Evolutionary conservation across 352 stramenopile genomes (phyloP).

Genomic region (Phytophthora boehmeriae): DNA sequence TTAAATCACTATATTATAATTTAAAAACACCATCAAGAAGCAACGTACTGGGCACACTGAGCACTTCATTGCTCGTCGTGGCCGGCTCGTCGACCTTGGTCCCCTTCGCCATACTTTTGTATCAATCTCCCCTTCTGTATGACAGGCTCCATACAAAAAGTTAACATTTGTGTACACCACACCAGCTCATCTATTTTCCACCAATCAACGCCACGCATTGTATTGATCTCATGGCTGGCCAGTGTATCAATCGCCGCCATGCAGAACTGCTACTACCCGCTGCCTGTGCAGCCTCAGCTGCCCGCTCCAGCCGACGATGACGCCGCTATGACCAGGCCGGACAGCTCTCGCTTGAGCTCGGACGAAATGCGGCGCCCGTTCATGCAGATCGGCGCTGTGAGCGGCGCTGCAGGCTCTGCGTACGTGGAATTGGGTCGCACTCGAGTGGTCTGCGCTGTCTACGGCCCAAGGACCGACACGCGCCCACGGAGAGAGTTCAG

Average conservation of each 20-base stretch:
- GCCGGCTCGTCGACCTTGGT: constrained; percentile 34
- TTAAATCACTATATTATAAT: neutral
- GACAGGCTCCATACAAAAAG: neutral
- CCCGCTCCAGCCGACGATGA: constrained; percentile 29
- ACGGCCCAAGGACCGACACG: constrained; percentile 84
- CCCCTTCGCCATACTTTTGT: constrained; percentile 38
- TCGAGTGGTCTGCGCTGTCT: constrained; percentile 88
- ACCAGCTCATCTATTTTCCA: neutral
- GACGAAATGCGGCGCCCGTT: constrained; percentile 88
- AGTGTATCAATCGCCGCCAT: constrained; percentile 34
- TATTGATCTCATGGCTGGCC: too few species aligned
- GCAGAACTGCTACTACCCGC: constrained; percentile 89
- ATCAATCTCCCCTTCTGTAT: constrained; percentile 21
- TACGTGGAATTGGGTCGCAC: constrained; percentile 91
- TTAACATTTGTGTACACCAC: neutral
- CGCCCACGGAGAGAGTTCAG: constrained; percentile 80
- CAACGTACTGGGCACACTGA: constrained; percentile 57
- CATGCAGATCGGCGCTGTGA: constrained; percentile 85
- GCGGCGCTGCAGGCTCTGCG: constrained; percentile 83
- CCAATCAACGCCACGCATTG: too few species aligned
- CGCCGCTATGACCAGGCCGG: constrained; percentile 40
- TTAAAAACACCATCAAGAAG: neutral
- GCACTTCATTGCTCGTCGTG: constrained; percentile 35
- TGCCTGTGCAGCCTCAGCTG: constrained; percentile 31
- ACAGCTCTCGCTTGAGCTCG: constrained; percentile 50